These are phyloP conservation scores for Fusarium citri DNA, from an alignment of 2,329 filamentous ascomycete species.

Conservation along the genomic window DNA sequence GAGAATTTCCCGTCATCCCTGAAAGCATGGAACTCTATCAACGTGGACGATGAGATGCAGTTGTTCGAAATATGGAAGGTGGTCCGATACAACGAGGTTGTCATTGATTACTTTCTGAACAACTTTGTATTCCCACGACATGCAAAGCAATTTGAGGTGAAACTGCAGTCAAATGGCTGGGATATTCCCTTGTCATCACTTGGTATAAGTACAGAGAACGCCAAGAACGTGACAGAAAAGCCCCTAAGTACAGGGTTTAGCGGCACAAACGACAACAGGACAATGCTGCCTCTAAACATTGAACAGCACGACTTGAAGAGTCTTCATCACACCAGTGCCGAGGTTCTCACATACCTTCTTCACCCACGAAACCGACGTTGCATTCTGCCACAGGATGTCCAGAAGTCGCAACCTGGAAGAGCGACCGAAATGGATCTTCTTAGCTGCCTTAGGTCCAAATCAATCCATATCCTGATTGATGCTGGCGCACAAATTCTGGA, in stretches of 20 bases:
- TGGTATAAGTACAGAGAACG: neutral
- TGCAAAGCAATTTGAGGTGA: conserved; percentile 73
- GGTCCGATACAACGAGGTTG: conserved; percentile 61
- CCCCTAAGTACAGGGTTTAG: conserved; percentile 74
- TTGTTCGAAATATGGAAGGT: conserved; percentile 63
- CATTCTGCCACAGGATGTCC: conserved; percentile 46
- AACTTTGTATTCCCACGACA: conserved; percentile 74
- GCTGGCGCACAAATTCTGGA: conserved; percentile 74
- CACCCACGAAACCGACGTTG: conserved; percentile 64
- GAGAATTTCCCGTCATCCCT: conserved; percentile 61
- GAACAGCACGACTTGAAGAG: conserved; percentile 68
- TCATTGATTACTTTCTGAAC: conserved; percentile 72
- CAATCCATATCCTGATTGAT: conserved; percentile 70
- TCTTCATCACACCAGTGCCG: conserved; percentile 71
- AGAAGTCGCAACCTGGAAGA: conserved; percentile 57
- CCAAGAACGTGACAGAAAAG: conserved; percentile 11
- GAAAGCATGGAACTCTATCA: conserved; percentile 68
- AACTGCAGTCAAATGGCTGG: conserved; percentile 75
- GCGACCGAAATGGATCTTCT: conserved; percentile 50
- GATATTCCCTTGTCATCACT: conserved; percentile 67
- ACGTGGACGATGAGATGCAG: conserved; percentile 68
- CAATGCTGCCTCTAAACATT: conserved; percentile 70
- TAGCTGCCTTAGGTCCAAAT: conserved; percentile 3
- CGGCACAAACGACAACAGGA: conserved; percentile 75
- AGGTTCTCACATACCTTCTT: conserved; percentile 71